Conservation (phyloP, 106 monocot species). For the Allium cepa region DNA sequence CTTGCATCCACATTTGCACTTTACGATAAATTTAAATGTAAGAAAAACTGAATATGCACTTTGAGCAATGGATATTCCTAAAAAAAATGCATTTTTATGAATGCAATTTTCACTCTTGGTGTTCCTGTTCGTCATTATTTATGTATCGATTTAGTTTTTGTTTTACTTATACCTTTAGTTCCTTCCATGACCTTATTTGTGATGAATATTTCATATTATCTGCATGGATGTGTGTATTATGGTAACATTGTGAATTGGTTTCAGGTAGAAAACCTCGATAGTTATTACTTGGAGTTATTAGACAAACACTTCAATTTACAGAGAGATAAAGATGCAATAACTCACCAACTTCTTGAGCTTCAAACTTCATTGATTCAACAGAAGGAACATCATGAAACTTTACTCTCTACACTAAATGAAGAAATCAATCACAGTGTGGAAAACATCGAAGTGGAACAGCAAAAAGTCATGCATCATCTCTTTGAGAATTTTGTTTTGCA, state of each 20-base stretch:
- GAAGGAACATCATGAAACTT: slow-evolving; percentile 36
- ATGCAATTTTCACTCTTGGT: no score
- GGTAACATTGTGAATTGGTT: neutral
- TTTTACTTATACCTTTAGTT: no score
- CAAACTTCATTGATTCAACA: slow-evolving; percentile 27
- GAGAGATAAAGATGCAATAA: slow-evolving; percentile 30
- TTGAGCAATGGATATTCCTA: no score
- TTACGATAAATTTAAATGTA: no score
- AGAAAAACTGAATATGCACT: no score
- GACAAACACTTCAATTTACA: slow-evolving; percentile 22
- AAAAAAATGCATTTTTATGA: no score
- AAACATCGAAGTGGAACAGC: slow-evolving; percentile 36
- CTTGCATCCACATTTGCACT: no score
- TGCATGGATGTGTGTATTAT: no score
- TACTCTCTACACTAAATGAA: slow-evolving; percentile 3
- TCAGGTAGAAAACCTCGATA: slow-evolving; percentile 9
- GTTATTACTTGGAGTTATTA: slow-evolving; percentile 27
- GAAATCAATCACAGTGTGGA: slow-evolving; percentile 18
- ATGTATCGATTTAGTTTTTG: no score
- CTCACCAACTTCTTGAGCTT: slow-evolving; percentile 29
- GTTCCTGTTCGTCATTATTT: no score
- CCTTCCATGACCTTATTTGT: no score
- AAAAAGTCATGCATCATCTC: slow-evolving; percentile 20
- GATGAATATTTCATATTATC: no score
- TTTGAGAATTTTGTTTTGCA: slow-evolving; percentile 44